Conservation (phyloP, 441 rosid genomes). For the Brassica balearica region DNA sequence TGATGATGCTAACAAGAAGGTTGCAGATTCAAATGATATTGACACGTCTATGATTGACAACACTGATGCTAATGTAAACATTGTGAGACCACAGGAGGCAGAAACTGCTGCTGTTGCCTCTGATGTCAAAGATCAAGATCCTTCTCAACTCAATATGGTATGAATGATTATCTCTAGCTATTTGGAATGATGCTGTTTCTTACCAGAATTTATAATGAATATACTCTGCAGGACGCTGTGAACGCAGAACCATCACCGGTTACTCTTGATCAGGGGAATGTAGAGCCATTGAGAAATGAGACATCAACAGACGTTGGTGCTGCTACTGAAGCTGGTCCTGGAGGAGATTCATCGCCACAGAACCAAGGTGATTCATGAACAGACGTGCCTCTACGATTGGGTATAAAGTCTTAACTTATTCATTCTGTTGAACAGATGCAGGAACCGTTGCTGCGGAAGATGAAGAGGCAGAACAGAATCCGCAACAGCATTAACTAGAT, state of each 20-base stretch:
- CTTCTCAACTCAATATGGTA: conserved; percentile 53
- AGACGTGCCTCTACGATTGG: neutral
- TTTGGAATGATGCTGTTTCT: conserved; percentile 8
- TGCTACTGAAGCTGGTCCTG: conserved; percentile 30
- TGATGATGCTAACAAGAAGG: conserved; percentile 37
- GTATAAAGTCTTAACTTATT: conserved; percentile 16
- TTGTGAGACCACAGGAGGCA: conserved; percentile 45
- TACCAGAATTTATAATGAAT: neutral
- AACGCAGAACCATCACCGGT: conserved; percentile 42
- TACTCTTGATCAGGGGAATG: conserved; percentile 39
- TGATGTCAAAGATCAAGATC: conserved; percentile 46
- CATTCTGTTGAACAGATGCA: conserved; percentile 23
- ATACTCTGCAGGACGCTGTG: conserved; percentile 47
- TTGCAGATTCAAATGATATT: conserved; percentile 16
- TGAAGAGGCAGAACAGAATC: conserved; percentile 17
- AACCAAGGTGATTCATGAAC: conserved; percentile 36
- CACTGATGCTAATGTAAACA: neutral
- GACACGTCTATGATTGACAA: conserved; percentile 21
- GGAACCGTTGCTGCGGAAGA: conserved; percentile 10
- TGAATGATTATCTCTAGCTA: neutral
- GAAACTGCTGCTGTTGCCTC: conserved; percentile 48
- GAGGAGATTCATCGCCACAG: conserved; percentile 27
- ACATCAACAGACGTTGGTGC: conserved; percentile 41
- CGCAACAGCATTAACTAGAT: neutral
- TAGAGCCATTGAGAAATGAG: conserved; percentile 42